A percentile compares a stretch with the other conserved stretches of the same genome.
Evolutionary conservation across 768 basidiomycete genomes (phyloP).

Genomic region (Hericium rajendrae): DNA sequence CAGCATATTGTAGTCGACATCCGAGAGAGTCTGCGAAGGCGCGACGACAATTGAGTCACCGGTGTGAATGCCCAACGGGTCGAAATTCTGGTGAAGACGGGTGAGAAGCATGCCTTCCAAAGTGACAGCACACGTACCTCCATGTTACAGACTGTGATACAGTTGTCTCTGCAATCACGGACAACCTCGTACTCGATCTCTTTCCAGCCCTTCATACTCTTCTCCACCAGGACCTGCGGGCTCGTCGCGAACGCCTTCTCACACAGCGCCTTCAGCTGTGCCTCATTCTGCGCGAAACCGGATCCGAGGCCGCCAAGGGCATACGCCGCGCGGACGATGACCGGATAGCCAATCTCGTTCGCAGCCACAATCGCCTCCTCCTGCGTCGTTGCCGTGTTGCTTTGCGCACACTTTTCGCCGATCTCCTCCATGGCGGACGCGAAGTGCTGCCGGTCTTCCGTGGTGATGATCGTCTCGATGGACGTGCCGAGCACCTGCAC

Average conservation of each 20-base stretch:
- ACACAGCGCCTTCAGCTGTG: slow-evolving; percentile 81
- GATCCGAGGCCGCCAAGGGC: slow-evolving; percentile 97
- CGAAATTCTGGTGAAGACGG: slow-evolving; percentile 70
- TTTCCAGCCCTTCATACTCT: slow-evolving; percentile 99
- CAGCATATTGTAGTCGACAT: slow-evolving; percentile 99
- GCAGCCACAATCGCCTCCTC: slow-evolving; percentile 90
- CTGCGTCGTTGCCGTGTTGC: slow-evolving; percentile 93
- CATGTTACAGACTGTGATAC: slow-evolving; percentile 99
- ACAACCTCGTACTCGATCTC: slow-evolving; percentile 99
- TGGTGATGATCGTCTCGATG: slow-evolving; percentile 73
- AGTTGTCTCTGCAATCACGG: slow-evolving; percentile 94
- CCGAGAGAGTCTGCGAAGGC: slow-evolving; percentile 96
- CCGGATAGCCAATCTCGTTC: slow-evolving; percentile 88
- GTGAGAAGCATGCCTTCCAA: not conserved
- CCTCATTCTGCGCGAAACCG: slow-evolving; percentile 93
- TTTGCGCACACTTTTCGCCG: slow-evolving; percentile 45
- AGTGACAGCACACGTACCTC: slow-evolving; percentile 53
- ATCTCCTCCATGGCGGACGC: slow-evolving; percentile 78
- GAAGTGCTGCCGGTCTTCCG: slow-evolving; percentile 66
- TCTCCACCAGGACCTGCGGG: slow-evolving; percentile 97
- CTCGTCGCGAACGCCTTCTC: slow-evolving; percentile 95
- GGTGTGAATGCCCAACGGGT: slow-evolving; percentile 96
- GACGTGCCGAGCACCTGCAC: slow-evolving; percentile 92
- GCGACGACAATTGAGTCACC: slow-evolving; percentile 98
- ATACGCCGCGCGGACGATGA: slow-evolving; percentile 94